Conservation (phyloP, 148 eudicot genomes). For the Pharnaceum exiguum region DNA sequence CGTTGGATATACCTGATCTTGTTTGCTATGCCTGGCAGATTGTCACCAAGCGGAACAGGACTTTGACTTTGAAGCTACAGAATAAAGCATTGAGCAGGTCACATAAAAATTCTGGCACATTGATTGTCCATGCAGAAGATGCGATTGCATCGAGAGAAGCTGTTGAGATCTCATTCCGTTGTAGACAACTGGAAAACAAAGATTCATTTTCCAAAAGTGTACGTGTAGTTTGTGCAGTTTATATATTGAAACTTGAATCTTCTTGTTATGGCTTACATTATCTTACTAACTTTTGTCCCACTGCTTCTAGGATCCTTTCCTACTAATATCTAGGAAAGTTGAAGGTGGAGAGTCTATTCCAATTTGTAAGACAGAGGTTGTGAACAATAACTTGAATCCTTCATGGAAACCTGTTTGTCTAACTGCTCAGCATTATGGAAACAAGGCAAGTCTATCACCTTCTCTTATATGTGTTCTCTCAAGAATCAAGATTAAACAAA, state of each 20-base stretch:
- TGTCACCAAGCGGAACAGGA: slow-evolving; percentile 55
- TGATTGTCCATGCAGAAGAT: slow-evolving; percentile 85
- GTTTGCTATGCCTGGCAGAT: slow-evolving; percentile 50
- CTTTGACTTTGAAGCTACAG: slow-evolving; percentile 60
- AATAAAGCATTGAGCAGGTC: slow-evolving; percentile 29
- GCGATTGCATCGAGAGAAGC: slow-evolving; percentile 67
- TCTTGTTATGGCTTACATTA: slow-evolving; percentile 7
- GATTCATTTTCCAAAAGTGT: slow-evolving; percentile 94
- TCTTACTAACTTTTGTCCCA: slow-evolving; percentile 9
- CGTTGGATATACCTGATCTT: not conserved
- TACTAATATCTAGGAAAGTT: slow-evolving; percentile 60
- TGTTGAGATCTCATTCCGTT: slow-evolving; percentile 66
- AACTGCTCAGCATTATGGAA: slow-evolving; percentile 54
- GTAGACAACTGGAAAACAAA: slow-evolving; percentile 83
- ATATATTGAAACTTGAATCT: slow-evolving; percentile 7
- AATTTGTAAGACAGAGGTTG: slow-evolving; percentile 70
- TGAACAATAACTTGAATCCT: slow-evolving; percentile 61
- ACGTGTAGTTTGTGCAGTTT: slow-evolving; percentile 29
- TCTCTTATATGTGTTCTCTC: not conserved
- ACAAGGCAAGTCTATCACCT: slow-evolving; percentile 43
- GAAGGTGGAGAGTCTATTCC: slow-evolving; percentile 49
- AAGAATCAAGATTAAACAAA: not conserved
- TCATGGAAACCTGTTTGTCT: slow-evolving; percentile 60
- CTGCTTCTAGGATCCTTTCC: slow-evolving; percentile 60
- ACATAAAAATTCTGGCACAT: slow-evolving; percentile 41